Percentiles rank a stretch among this genome's conserved stretches.
phyloP scores from a whole-genome alignment of 495 filamentous ascomycete genomes.

The Terfezia claveryi region DNA sequence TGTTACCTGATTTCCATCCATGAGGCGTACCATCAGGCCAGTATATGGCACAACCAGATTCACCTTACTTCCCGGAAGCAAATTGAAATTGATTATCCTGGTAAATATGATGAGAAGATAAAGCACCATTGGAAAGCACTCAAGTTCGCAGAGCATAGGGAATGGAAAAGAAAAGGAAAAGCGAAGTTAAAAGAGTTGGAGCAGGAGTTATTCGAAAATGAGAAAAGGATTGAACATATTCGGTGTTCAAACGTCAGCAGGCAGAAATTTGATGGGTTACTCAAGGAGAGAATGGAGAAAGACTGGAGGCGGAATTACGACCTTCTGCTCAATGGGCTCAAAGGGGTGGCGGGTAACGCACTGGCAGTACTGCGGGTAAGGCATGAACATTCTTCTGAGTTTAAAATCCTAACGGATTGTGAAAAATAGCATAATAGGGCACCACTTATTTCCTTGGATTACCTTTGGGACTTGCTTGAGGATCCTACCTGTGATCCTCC shows the following conservation, averaged over 20 bases:
- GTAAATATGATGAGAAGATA: neutral
- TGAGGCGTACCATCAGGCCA: neutral
- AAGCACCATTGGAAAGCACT: neutral
- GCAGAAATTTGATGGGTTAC: neutral
- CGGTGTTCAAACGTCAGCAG: neutral
- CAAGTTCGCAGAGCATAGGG: neutral
- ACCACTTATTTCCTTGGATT: neutral
- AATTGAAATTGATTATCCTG: neutral
- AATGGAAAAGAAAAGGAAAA: neutral
- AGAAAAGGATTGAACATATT: neutral
- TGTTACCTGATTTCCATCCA: neutral
- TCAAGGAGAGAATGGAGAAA: neutral
- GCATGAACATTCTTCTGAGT: neutral
- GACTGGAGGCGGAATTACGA: neutral
- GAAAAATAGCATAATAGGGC: neutral
- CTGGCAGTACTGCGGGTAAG: neutral
- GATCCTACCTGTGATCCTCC: neutral
- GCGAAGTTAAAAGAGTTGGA: neutral
- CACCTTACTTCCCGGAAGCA: neutral
- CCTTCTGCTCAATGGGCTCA: neutral
- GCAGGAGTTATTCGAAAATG: neutral
- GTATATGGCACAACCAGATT: neutral
- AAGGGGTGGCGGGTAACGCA: neutral
- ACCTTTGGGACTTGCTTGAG: neutral
- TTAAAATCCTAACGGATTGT: too few relatives aligned